phyloP scores from a whole-genome alignment of 2,329 filamentous ascomycete species.

The Westerdykella sp. region DNA sequence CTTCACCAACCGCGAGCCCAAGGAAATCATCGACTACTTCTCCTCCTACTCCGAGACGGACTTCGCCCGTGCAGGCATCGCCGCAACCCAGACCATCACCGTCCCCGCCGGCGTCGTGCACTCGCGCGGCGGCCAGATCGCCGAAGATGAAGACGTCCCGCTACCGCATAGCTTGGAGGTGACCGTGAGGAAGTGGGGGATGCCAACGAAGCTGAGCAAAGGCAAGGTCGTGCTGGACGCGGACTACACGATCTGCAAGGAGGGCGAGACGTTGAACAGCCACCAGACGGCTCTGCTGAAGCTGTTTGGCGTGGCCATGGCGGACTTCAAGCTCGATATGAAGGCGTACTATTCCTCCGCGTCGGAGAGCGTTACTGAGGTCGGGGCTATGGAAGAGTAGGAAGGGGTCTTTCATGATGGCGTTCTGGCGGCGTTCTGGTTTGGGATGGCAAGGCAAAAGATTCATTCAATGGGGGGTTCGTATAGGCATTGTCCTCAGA shows the following conservation, averaged over 20 bases:
- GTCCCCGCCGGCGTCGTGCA: conserved; percentile 81
- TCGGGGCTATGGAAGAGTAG: conserved; percentile 44
- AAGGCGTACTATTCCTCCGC: conserved; percentile 53
- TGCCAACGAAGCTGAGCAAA: conserved; percentile 83
- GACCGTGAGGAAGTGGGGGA: conserved; percentile 77
- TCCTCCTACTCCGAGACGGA: conserved; percentile 66
- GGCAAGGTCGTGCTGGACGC: conserved; percentile 76
- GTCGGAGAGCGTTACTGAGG: conserved; percentile 44
- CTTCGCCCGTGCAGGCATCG: conserved; percentile 81
- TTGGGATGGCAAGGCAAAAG: not conserved
- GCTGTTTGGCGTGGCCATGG: conserved; percentile 83
- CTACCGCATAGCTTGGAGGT: conserved; percentile 86
- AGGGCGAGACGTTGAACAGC: conserved; percentile 79
- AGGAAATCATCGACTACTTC: conserved; percentile 67
- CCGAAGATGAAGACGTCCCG: conserved; percentile 74
- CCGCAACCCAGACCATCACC: conserved; percentile 66
- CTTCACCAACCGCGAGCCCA: conserved; percentile 72
- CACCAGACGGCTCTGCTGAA: conserved; percentile 91
- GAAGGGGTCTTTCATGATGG: conserved; percentile 1
- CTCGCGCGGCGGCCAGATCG: conserved; percentile 69
- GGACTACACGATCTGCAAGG: conserved; percentile 71
- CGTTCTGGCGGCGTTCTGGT: not conserved
- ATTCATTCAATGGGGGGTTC: no score
- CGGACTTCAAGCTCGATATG: conserved; percentile 80
- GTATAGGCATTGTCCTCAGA: not conserved